Base-by-base conservation (phyloP, 2,329 filamentous ascomycete species). In the Helminthosporium solani region DNA sequence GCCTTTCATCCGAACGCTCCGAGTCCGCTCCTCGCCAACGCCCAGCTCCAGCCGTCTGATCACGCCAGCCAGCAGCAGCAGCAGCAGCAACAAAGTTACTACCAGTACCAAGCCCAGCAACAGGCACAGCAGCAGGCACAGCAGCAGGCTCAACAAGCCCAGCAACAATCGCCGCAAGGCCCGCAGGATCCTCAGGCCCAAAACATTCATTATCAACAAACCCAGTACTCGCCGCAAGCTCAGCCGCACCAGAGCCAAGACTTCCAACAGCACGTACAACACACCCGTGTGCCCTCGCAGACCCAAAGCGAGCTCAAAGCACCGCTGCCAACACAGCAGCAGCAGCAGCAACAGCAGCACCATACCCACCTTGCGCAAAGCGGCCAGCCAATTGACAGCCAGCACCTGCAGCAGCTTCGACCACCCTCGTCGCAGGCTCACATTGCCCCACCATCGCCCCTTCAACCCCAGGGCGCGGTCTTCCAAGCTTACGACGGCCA, bases 401-500 rank as follows among this genome's bases (percentile, higher is more conserved):
- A 61, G 33, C 63, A 64, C 40, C 35, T 52, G 27, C 64, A 68
- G 44, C 61, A 64, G 44, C 59, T 66, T 39, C 60, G 63, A 18
- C 64, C 66, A 20, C 61, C 64, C 14, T 67, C 66, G 31, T 64
- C 66, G 25, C 64, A 67, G 41, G 62, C 63, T 28, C 59, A 66
- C 43, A 58, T 66, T 51, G 61, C 61, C 42, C 64, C 66, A 41
- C 65, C 66, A 21, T 68, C 67, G 16, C 67, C 67, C 33, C 52
- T 67, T 40, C 68, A 71, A 49, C 57, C 53, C 30, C 67, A 70
- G 50, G 56, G 52, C 33, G 58, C 53, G 15, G 44, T 50, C 36
- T 67, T 67, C 36, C 65, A 68, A 47, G 44, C 60, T 28, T 67
- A 67, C 64, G 65, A 69, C 44, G 41, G 50, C 40, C 63, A 64